These are phyloP conservation scores for Fraxinus baroniana DNA, from an alignment of 305 asterid genomes.

Conservation along the genomic window DNA sequence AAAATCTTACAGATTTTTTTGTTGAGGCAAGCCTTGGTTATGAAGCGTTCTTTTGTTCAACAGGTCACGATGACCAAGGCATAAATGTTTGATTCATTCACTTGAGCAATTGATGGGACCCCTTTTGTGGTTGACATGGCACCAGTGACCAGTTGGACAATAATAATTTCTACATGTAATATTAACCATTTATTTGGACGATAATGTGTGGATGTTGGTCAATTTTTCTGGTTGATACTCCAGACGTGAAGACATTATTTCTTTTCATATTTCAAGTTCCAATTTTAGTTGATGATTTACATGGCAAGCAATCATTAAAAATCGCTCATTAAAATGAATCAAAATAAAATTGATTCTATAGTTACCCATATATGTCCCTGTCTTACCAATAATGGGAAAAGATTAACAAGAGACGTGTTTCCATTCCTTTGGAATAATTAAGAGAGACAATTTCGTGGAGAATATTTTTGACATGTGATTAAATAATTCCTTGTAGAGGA, in stretches of 20 bases:
- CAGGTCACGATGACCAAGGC: background rate
- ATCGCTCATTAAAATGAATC: background rate
- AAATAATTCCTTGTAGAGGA: constrained; percentile 15
- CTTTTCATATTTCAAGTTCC: background rate
- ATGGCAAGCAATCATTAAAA: background rate
- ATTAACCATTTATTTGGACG: background rate
- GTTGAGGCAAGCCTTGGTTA: background rate
- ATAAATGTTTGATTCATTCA: too few species aligned
- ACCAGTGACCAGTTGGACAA: background rate
- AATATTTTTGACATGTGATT: background rate
- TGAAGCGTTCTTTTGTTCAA: background rate
- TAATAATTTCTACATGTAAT: background rate
- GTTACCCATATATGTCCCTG: background rate
- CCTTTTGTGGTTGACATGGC: background rate
- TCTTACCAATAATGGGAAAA: constrained; percentile 21
- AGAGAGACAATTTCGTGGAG: constrained; percentile 11
- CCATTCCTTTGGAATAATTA: constrained; percentile 1
- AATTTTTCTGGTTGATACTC: background rate
- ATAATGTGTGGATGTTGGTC: background rate
- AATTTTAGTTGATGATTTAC: background rate
- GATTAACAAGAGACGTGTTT: background rate
- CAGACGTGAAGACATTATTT: background rate
- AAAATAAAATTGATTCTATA: constrained; percentile 19
- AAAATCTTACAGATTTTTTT: too few species aligned
- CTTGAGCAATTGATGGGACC: too few species aligned